These are phyloP conservation scores for Conidiobolus incongruus DNA, from an alignment of 371 early-diverging fungal species.

Conservation along the genomic window DNA sequence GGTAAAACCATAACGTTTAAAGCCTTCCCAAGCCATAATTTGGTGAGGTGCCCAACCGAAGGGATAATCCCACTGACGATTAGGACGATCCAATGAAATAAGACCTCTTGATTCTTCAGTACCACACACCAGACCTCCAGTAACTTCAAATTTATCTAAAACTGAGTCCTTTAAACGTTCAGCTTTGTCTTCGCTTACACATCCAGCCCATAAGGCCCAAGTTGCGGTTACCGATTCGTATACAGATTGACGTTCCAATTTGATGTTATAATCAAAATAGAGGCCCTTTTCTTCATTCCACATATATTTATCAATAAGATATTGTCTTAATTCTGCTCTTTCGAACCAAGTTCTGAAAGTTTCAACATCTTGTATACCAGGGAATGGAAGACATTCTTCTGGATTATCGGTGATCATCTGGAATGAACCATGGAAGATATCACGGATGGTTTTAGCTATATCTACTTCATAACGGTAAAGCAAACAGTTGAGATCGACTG, in stretches of 20 bases:
- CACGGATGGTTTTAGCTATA: constrained; percentile 44
- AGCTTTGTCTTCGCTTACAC: constrained; percentile 36
- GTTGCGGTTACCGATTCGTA: constrained; percentile 57
- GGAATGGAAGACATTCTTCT: constrained; percentile 12
- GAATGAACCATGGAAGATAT: constrained; percentile 28
- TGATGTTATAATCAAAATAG: constrained; percentile 69
- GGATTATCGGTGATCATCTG: constrained; percentile 4
- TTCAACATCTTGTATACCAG: constrained; percentile 8
- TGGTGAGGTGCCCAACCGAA: constrained; percentile 97
- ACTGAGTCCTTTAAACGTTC: constrained; percentile 15
- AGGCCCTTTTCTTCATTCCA: constrained; percentile 52
- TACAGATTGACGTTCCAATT: constrained; percentile 14
- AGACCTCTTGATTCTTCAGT: constrained; percentile 66
- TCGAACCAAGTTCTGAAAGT: constrained; percentile 18
- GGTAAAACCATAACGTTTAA: constrained; percentile 58
- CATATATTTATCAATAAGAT: constrained; percentile 33
- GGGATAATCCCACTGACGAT: constrained; percentile 92
- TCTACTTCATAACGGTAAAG: constrained; percentile 90
- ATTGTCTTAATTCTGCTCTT: constrained; percentile 17
- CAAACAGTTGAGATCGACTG: constrained; percentile 75
- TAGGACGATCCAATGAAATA: constrained; percentile 58
- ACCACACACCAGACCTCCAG: constrained; percentile 71
- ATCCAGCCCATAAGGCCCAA: constrained; percentile 62
- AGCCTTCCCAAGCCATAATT: constrained; percentile 84
- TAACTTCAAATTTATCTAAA: constrained; percentile 44